Evolutionary conservation across 2,329 filamentous ascomycete species (phyloP).

Genomic region (Biscogniauxia marginata): DNA sequence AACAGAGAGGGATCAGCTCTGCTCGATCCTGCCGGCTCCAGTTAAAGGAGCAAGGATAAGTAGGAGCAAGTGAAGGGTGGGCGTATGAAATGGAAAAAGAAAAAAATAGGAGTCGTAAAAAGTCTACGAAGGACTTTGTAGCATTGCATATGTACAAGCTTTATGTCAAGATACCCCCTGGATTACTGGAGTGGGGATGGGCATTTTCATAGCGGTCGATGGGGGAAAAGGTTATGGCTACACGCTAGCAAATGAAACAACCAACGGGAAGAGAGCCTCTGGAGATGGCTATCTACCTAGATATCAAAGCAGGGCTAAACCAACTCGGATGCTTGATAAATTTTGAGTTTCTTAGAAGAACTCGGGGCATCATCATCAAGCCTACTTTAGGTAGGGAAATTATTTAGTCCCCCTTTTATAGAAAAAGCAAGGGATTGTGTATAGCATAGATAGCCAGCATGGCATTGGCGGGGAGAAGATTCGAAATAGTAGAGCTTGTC

Average conservation of each 20-base stretch:
- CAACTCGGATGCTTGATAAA: background rate
- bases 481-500: no score
- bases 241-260: background rate
- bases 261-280: background rate
- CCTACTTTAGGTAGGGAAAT: background rate
- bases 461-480: no score
- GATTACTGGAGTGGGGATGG: constrained; percentile 8
- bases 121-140: constrained; percentile 17
- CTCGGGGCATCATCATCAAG: background rate
- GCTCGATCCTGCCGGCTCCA: constrained; percentile 53
- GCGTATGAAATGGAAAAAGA: constrained; percentile 18
- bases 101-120: constrained; percentile 24
- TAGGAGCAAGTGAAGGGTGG: constrained; percentile 25
- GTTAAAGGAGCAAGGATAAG: constrained; percentile 49
- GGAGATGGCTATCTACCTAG: background rate
- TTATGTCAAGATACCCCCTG: constrained; percentile 9
- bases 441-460: no score
- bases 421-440: no score
- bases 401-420: background rate
- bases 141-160: constrained; percentile 16
- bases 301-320: background rate
- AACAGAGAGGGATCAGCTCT: constrained; percentile 54
- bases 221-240: background rate
- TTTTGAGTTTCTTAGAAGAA: background rate
- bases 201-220: background rate